phyloP scores from a whole-genome alignment of 2,329 filamentous ascomycete genomes.

The Cladophialophora exuberans region DNA sequence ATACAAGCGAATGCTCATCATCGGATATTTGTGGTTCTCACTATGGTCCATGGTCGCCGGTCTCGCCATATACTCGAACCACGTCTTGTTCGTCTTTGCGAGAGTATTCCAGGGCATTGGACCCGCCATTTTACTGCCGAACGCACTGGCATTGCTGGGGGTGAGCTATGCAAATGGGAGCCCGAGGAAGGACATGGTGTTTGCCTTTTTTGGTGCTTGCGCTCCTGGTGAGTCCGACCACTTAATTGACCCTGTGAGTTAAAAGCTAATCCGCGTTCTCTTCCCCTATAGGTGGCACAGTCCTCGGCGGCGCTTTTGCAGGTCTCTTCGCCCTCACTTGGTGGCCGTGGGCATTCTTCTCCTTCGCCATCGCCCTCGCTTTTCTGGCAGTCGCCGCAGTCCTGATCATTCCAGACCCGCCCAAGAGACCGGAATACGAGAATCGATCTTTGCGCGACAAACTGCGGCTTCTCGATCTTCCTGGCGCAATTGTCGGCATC shows the following conservation, averaged over 20 bases:
- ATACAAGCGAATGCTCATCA: constrained; percentile 41
- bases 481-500: constrained; percentile 53
- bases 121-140: constrained; percentile 65
- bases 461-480: constrained; percentile 45
- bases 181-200: constrained; percentile 62
- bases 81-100: constrained; percentile 55
- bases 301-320: constrained; percentile 47
- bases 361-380: constrained; percentile 44
- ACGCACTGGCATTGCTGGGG: constrained; percentile 65
- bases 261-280: background rate
- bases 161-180: constrained; percentile 58
- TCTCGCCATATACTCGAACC: constrained; percentile 43
- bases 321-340: constrained; percentile 48
- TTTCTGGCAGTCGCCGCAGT: constrained; percentile 41
- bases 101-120: constrained; percentile 61
- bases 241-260: background rate
- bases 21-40: constrained; percentile 42
- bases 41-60: constrained; percentile 44
- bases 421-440: constrained; percentile 23
- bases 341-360: constrained; percentile 60
- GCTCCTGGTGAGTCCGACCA: constrained; percentile 43
- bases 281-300: constrained; percentile 39
- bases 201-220: constrained; percentile 55
- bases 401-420: constrained; percentile 41
- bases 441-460: constrained; percentile 30